Conservation (phyloP, 352 stramenopile genomes). For the Pythium pyrilobum region DNA sequence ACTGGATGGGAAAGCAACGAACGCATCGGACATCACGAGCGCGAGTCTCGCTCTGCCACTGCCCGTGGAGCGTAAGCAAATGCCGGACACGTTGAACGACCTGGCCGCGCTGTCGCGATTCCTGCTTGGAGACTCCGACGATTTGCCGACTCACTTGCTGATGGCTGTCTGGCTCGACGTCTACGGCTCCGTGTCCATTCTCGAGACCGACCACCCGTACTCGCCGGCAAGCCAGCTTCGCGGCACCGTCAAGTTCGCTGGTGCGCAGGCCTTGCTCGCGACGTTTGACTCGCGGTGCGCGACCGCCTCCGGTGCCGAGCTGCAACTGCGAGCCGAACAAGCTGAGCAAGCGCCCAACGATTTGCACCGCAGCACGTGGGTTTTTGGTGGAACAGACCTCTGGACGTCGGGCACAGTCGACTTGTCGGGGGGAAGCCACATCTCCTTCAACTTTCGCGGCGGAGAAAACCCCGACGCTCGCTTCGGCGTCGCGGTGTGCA, state of each 20-base stretch:
- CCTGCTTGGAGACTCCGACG: slow-evolving; percentile 41
- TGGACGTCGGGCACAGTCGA: slow-evolving; percentile 54
- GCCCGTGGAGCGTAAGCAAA: slow-evolving; percentile 33
- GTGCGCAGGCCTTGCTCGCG: slow-evolving; percentile 46
- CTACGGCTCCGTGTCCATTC: slow-evolving; percentile 50
- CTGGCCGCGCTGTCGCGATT: slow-evolving; percentile 50
- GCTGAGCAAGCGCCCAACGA: background rate
- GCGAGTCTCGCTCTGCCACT: slow-evolving; percentile 33
- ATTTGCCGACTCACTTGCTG: slow-evolving; percentile 49
- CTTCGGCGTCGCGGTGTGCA: slow-evolving; percentile 54
- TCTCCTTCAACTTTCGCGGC: slow-evolving; percentile 56
- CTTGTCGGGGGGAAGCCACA: slow-evolving; percentile 40
- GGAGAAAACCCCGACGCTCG: slow-evolving; percentile 50
- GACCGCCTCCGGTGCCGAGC: slow-evolving; percentile 17
- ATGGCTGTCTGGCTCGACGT: slow-evolving; percentile 74
- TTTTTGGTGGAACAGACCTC: slow-evolving; percentile 12
- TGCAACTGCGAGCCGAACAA: slow-evolving; percentile 9
- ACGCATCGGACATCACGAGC: background rate
- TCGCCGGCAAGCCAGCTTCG: slow-evolving; percentile 15
- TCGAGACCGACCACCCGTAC: slow-evolving; percentile 72
- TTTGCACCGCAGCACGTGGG: background rate
- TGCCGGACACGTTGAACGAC: slow-evolving; percentile 46
- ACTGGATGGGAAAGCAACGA: background rate
- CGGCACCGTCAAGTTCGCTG: slow-evolving; percentile 44
- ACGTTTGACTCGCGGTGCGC: slow-evolving; percentile 67